Conservation (phyloP, 2,329 filamentous ascomycete genomes). For the Trichoderma hamatum region DNA sequence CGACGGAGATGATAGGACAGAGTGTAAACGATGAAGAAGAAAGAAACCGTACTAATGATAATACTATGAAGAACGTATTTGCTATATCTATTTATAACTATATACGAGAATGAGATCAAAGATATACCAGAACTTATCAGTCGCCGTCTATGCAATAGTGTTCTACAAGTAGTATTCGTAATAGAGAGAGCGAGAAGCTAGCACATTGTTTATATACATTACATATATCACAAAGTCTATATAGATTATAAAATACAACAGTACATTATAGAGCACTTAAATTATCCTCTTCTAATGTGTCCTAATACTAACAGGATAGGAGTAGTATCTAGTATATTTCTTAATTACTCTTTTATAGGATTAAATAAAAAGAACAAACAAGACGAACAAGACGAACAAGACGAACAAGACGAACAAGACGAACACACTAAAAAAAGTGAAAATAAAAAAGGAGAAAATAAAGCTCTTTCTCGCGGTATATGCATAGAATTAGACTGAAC, state of each 20-base stretch:
- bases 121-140: background rate
- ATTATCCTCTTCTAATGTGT: no score
- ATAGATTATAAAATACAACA: no score
- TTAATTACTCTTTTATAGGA: no score
- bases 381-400: background rate
- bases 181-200: background rate
- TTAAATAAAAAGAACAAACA: background rate
- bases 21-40: background rate
- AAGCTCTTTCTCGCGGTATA: background rate
- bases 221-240: background rate
- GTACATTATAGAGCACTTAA: no score
- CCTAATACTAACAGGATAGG: no score
- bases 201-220: background rate
- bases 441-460: no score
- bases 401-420: no score
- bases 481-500: background rate
- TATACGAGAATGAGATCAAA: background rate
- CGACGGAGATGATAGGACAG: background rate
- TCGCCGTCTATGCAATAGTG: background rate
- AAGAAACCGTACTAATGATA: background rate
- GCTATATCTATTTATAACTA: background rate
- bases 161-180: background rate
- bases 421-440: no score
- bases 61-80: background rate
- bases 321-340: no score